A percentile compares a stretch with the other conserved stretches of the same genome.
These are phyloP conservation scores for Rhodamnia rubescens DNA, from an alignment of 345 rosid species.

Conservation along the genomic window DNA sequence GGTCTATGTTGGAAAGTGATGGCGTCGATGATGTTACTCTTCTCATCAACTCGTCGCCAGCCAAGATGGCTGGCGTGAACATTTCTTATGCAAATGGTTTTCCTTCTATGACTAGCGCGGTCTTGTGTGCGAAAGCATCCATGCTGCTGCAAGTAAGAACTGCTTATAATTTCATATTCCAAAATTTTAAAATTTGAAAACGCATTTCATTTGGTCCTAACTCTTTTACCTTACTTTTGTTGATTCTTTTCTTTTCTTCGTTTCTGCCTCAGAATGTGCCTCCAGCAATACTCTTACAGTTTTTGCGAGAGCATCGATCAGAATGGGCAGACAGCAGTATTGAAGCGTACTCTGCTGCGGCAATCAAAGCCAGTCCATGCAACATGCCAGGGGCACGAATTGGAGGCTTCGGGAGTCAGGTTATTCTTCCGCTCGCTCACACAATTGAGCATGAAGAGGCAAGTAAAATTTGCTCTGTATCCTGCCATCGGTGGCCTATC, in stretches of 20 bases:
- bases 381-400: constrained; percentile 62
- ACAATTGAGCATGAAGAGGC: constrained; percentile 96
- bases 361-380: constrained; percentile 85
- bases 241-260: neutral
- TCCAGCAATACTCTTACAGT: constrained; percentile 80
- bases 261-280: constrained; percentile 69
- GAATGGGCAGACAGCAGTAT: constrained; percentile 97
- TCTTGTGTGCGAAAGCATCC: constrained; percentile 92
- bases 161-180: neutral
- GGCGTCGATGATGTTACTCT: constrained; percentile 90
- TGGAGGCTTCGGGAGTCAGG: constrained; percentile 88
- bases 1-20: constrained; percentile 91
- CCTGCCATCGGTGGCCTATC: neutral
- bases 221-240: neutral
- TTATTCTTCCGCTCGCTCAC: constrained; percentile 95
- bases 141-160: constrained; percentile 74
- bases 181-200: too few species aligned
- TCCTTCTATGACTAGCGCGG: constrained; percentile 60
- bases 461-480: neutral
- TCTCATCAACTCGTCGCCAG: constrained; percentile 82
- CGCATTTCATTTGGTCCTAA: neutral
- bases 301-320: constrained; percentile 90
- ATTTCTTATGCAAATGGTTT: constrained; percentile 62
- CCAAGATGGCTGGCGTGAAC: constrained; percentile 66
- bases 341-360: constrained; percentile 87